phyloP scores from a whole-genome alignment of 2,329 filamentous ascomycete species.

The Lecanicillium sp. region DNA sequence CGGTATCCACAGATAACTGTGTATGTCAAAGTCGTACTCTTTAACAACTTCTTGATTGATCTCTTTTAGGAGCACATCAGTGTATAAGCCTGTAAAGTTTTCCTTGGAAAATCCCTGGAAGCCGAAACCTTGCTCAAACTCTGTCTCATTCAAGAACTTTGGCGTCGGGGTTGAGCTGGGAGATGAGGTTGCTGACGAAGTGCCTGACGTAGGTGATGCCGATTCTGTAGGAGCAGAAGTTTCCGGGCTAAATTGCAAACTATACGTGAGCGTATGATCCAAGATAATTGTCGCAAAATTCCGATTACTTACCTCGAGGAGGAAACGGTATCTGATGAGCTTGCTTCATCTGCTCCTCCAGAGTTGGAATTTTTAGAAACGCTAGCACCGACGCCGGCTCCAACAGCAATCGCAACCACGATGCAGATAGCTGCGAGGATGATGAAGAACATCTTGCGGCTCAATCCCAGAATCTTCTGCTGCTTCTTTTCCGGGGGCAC shows the following conservation, averaged over 20 bases:
- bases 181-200: background rate
- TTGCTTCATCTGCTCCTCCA: background rate
- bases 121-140: slow-evolving; percentile 11
- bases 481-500: background rate
- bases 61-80: slow-evolving; percentile 15
- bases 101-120: slow-evolving; percentile 23
- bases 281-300: too few relatives aligned
- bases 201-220: background rate
- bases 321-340: too few relatives aligned
- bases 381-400: slow-evolving; percentile 6
- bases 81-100: slow-evolving; percentile 17
- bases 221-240: background rate
- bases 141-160: slow-evolving; percentile 16
- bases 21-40: slow-evolving; percentile 12
- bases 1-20: slow-evolving; percentile 15
- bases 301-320: background rate
- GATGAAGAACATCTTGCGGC: slow-evolving; percentile 4
- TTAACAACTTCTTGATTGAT: slow-evolving; percentile 14
- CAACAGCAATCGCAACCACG: slow-evolving; percentile 7
- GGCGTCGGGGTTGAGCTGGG: background rate
- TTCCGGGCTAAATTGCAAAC: background rate
- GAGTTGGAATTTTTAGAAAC: slow-evolving; percentile 1
- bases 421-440: slow-evolving; percentile 1
- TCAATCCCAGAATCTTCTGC: slow-evolving; percentile 4
- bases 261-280: too few relatives aligned